Evolutionary conservation across 2,329 filamentous ascomycete species (phyloP).

Genomic region (Ascochyta viciae-villosae): DNA sequence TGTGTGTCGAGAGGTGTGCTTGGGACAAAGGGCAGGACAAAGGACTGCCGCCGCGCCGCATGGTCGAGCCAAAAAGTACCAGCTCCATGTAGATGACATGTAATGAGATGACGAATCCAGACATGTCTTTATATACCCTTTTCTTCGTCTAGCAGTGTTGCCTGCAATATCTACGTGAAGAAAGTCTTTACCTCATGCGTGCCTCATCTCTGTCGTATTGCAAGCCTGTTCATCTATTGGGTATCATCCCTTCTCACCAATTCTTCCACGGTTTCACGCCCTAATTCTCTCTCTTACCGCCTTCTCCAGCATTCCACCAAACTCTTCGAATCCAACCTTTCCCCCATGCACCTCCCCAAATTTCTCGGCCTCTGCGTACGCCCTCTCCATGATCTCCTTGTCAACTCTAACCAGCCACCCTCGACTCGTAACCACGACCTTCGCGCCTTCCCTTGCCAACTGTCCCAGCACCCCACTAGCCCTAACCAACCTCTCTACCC

Average conservation of each 20-base stretch:
- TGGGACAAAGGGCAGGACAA: conserved; percentile 4
- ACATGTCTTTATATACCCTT: conserved; percentile 7
- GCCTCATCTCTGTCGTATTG: no score
- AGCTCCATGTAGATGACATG: conserved; percentile 15
- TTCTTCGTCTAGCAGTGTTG: background rate
- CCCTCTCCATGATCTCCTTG: conserved; percentile 47
- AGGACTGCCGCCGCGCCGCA: conserved; percentile 5
- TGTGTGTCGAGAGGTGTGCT: conserved; percentile 20
- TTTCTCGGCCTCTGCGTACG: conserved; percentile 47
- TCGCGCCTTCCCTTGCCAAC: conserved; percentile 28
- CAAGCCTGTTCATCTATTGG: background rate
- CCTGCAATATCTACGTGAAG: background rate
- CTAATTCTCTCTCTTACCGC: conserved; percentile 37
- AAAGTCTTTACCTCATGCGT: no score
- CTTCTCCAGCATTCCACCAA: conserved; percentile 49
- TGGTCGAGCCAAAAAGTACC: conserved; percentile 8
- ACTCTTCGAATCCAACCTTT: conserved; percentile 46
- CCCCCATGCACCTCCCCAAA: conserved; percentile 36
- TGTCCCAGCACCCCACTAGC: conserved; percentile 50
- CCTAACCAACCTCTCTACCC: conserved; percentile 54
- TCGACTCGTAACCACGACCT: conserved; percentile 52
- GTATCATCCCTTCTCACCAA: conserved; percentile 7
- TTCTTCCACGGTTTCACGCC: conserved; percentile 3
- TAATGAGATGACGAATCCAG: conserved; percentile 19
- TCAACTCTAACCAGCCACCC: conserved; percentile 54